Evolutionary conservation across 2,329 filamentous ascomycete species (phyloP).

Genomic region (Epichloe scottii): DNA sequence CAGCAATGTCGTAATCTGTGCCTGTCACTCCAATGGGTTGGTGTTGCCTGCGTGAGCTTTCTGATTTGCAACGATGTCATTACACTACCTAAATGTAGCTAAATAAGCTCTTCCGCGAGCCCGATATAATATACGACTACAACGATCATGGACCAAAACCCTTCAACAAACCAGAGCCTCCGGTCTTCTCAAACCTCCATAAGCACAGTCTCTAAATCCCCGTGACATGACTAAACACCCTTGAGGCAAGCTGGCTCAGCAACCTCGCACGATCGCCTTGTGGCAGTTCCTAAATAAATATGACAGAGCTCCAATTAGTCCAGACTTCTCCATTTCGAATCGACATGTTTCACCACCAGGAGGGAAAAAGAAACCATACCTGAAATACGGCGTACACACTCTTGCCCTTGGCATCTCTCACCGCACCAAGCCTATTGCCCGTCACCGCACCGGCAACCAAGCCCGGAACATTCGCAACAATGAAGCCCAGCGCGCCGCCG

Average conservation of each 20-base stretch:
- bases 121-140: too few species aligned
- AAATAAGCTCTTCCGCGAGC: neutral
- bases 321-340: neutral
- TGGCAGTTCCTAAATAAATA: slow-evolving; percentile 54
- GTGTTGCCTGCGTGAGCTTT: neutral
- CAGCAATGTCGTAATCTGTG: neutral
- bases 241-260: slow-evolving; percentile 71
- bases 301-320: neutral
- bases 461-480: slow-evolving; percentile 84
- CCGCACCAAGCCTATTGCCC: slow-evolving; percentile 79
- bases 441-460: slow-evolving; percentile 82
- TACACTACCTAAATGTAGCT: neutral
- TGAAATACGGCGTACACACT: slow-evolving; percentile 86
- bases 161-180: neutral
- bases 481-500: slow-evolving; percentile 86
- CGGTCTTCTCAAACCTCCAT: neutral
- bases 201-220: slow-evolving; percentile 20
- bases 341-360: neutral
- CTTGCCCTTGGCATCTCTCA: slow-evolving; percentile 85
- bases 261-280: slow-evolving; percentile 70
- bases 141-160: neutral
- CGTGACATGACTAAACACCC: slow-evolving; percentile 73
- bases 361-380: slow-evolving; percentile 17
- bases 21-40: neutral
- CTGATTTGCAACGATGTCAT: neutral